Evolutionary conservation across 2,329 filamentous ascomycete species (phyloP).

Genomic region (Trichoderma sp.): DNA sequence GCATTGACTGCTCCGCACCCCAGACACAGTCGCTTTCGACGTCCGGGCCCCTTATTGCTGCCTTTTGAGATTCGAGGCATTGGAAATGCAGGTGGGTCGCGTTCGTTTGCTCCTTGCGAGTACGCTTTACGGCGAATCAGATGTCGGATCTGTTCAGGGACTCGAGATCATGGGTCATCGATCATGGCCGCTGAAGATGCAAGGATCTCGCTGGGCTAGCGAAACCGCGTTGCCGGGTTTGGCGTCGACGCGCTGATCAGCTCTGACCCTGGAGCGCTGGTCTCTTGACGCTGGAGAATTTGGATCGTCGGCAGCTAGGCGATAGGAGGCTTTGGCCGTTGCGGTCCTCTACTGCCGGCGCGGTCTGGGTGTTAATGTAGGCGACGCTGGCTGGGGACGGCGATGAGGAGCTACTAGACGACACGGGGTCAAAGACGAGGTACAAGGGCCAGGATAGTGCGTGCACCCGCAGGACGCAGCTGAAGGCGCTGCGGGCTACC

Average conservation of each 20-base stretch:
- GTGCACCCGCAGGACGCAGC: neutral
- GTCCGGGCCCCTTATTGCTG: neutral
- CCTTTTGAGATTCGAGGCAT: conserved; percentile 3
- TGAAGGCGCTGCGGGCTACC: neutral
- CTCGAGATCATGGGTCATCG: conserved; percentile 3
- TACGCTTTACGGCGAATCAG: neutral
- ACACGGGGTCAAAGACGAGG: neutral
- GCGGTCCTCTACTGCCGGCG: neutral
- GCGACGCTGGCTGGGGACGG: neutral
- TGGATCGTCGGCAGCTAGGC: conserved; percentile 14
- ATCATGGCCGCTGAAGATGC: conserved; percentile 2
- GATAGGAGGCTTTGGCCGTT: neutral
- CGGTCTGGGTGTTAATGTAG: neutral
- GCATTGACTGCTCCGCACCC: conserved; percentile 3
- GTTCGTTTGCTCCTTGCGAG: neutral
- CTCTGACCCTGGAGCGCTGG: neutral
- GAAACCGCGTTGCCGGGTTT: neutral
- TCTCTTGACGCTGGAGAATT: conserved; percentile 9
- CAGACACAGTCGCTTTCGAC: neutral
- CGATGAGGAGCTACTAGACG: neutral
- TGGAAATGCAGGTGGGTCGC: conserved; percentile 1
- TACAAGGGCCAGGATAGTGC: conserved; percentile 6
- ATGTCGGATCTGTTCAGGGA: conserved; percentile 3
- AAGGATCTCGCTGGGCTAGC: conserved; percentile 9
- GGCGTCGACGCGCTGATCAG: conserved; percentile 5